These are phyloP conservation scores for Schwanniomyces sp. DNA, from an alignment of 805 yeast genomes.

Conservation along the genomic window DNA sequence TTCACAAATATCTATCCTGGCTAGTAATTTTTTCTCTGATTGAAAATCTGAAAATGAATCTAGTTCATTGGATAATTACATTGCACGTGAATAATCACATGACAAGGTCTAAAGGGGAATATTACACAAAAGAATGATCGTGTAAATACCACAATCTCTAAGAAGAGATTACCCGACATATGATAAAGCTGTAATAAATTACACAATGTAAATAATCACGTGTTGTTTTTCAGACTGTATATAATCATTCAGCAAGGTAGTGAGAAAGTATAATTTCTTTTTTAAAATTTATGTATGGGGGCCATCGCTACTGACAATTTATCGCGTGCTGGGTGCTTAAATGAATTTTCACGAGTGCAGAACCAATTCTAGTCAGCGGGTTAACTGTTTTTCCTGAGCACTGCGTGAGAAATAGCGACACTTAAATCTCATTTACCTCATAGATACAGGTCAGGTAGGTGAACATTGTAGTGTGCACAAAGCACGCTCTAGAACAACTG, in stretches of 20 bases:
- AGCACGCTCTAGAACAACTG: not conserved
- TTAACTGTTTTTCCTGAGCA: not conserved
- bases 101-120: not conserved
- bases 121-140: not conserved
- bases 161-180: not conserved
- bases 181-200: too few species aligned
- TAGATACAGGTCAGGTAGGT: not conserved
- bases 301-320: too few species aligned
- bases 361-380: not conserved
- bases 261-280: too few species aligned
- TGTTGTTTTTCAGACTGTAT: too few species aligned
- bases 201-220: not conserved
- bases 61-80: conserved; percentile 5
- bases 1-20: not conserved
- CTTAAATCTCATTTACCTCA: not conserved
- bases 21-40: conserved; percentile 3
- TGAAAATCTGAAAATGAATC: conserved; percentile 4
- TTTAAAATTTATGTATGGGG: too few species aligned
- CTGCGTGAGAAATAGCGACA: not conserved
- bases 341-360: not conserved
- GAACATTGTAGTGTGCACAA: not conserved
- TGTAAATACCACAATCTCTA: not conserved
- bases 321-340: not conserved
- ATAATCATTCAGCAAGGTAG: too few species aligned
- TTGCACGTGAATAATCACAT: not conserved